These are phyloP conservation scores for Macrolepiota dolichaula DNA, from an alignment of 768 basidiomycete genomes.

Conservation along the genomic window DNA sequence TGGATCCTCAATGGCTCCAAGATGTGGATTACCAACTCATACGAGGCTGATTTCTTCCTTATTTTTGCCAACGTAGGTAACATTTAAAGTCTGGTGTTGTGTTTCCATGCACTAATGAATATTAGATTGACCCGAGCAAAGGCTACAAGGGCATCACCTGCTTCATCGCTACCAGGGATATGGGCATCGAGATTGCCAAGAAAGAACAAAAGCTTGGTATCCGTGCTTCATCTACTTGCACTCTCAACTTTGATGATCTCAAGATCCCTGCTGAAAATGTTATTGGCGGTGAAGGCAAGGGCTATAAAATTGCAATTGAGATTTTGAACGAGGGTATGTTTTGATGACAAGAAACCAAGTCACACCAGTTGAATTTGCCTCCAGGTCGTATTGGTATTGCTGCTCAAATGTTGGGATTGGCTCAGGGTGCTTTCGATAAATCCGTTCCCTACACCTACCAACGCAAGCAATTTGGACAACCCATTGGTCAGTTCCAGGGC, in stretches of 20 bases:
- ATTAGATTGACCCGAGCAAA: slow-evolving; percentile 77
- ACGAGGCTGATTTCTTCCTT: slow-evolving; percentile 87
- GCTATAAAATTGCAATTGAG: slow-evolving; percentile 62
- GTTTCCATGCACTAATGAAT: not conserved
- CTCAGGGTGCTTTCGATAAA: slow-evolving; percentile 95
- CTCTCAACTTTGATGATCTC: slow-evolving; percentile 92
- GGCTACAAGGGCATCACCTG: slow-evolving; percentile 99
- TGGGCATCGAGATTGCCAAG: slow-evolving; percentile 97
- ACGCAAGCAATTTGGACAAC: slow-evolving; percentile 91
- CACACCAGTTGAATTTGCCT: not conserved
- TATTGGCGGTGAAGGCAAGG: slow-evolving; percentile 87
- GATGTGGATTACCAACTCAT: slow-evolving; percentile 99
- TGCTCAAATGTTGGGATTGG: slow-evolving; percentile 97
- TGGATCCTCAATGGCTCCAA: slow-evolving; percentile 96
- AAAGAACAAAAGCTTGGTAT: slow-evolving; percentile 99
- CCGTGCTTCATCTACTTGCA: slow-evolving; percentile 92
- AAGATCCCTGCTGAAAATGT: slow-evolving; percentile 82
- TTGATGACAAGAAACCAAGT: not conserved
- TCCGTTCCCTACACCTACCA: slow-evolving; percentile 94
- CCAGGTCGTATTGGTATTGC: slow-evolving; percentile 93
- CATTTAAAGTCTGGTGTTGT: not conserved
- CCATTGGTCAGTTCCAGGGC: slow-evolving; percentile 92
- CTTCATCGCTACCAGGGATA: slow-evolving; percentile 93
- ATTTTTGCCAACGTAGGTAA: slow-evolving; percentile 87
- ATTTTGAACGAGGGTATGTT: slow-evolving; percentile 24